Evolutionary conservation across 371 early-diverging fungal species (phyloP), one percentile per base, ranked within the genome.

Genomic region (Apophysomyces elegans): DNA sequence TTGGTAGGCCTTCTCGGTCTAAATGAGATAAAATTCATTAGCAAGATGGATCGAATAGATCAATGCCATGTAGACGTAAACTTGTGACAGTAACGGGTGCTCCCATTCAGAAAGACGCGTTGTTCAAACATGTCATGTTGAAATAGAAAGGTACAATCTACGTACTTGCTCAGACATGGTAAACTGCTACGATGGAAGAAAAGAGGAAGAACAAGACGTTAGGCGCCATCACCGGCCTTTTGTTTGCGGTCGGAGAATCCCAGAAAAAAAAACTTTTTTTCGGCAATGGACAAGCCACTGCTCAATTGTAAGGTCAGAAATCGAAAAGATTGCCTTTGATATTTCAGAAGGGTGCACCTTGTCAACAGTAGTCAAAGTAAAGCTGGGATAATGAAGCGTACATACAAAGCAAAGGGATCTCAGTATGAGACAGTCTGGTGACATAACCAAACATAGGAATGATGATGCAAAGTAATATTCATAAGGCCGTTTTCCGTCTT

Each of bases 1-100:
- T 84, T 96, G 96, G 92, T 92, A 97, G 75, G 96, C 93, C 85
- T 93, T 95, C 84, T 90, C 91, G 76, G 86, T 84, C 86, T 90
- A 73, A 64, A n/a, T 9, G 11, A 54, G 56, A 54, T 13, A 32
- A n/a, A 2, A 14, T 18, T n/a, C 37, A n/a, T 58, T 58, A 58
- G 13, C 18, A 36, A 12, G 43, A 50, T 37, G 7, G 21, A 50
- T 38, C 41, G 2, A 43, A 43, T 56, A 26, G 45, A 37, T 38
- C 47, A 39, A 58, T 44, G 45, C 45, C 44, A 35, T 5, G 14
- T 37, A 41, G 44, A 32, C 26, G 12, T 35, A 36, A 41, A 26
- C 39, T 13, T 9, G 11, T 41, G 13, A 41, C 8, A 41, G 41
- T 14, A 35, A 69, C 21, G 26, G 5, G 46, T 35, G 14, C 43